Conservation (phyloP, 2,329 filamentous ascomycete genomes). For the Magnaporthales sp. region DNA sequence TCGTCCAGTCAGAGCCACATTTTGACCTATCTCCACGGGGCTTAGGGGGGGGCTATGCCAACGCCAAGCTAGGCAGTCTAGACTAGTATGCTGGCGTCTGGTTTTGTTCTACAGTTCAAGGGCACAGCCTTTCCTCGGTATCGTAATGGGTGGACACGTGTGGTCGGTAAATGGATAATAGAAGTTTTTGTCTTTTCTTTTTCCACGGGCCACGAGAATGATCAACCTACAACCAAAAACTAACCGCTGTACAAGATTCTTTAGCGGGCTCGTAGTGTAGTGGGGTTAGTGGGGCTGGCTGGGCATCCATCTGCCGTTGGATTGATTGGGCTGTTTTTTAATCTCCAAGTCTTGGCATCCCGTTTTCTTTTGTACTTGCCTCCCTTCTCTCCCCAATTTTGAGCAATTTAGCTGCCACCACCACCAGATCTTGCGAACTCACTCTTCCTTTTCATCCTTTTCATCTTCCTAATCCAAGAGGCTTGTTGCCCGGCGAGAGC, state of each 20-base stretch:
- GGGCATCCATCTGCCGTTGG: neutral
- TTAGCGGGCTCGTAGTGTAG: neutral
- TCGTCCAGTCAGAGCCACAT: neutral
- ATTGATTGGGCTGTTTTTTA: neutral
- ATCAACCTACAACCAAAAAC: too few relatives aligned
- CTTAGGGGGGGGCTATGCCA: neutral
- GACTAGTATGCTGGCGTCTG: neutral
- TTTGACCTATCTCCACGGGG: neutral
- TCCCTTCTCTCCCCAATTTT: neutral
- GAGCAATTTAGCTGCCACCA: neutral
- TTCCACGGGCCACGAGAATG: too few relatives aligned
- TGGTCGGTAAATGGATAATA: neutral
- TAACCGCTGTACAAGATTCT: neutral
- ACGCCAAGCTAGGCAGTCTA: neutral
- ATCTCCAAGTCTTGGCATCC: neutral
- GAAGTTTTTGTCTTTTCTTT: too few relatives aligned
- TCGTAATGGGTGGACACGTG: neutral
- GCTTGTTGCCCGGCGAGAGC: neutral
- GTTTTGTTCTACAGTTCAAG: neutral
- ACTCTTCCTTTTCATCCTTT: neutral
- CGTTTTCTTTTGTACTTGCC: neutral
- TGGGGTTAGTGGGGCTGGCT: neutral
- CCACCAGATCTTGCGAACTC: neutral
- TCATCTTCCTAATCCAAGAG: neutral
- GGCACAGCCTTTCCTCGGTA: neutral